Base-by-base conservation (phyloP, 768 basidiomycete species). In the Psilocybe sp. region DNA sequence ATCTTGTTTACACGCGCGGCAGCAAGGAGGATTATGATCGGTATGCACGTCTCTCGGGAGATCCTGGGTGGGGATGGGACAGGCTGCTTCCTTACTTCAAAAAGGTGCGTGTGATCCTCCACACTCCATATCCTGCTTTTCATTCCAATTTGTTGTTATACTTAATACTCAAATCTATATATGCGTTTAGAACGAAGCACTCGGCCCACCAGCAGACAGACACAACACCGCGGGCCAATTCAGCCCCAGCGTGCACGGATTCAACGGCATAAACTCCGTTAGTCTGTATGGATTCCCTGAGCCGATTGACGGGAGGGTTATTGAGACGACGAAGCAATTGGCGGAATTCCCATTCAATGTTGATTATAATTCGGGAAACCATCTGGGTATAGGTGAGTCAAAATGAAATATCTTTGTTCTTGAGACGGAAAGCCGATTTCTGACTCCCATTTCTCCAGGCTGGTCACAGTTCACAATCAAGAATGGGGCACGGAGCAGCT, bases 11-110 rank as follows among this genome's bases (percentile, higher is more conserved):
- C 39, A 69, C 64, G 2, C 60, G 67, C 1, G 70, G 70, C 3
- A 57, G 65, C 4, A 45, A 46, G 6, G 61, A 65, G n/a, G 81
- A 82, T 52, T 84, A 73, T 47, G 77, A 84, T 52, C 73, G 78
- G 49, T 80, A 73, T 62, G 79, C 77, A 0, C 38, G 58, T 3
- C 60, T 75, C 32, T 65, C 69, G 13, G 79, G 74, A 5, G 77
- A 81, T 32, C 49, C 65, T 1, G 69, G 69, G 3, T 84, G 82
- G 82, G 54, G 54, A 0, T 69, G 66, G 64, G 52, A 47, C 1
- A 55, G 49, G 5, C 44, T 72, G 11, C 50, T 57, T 14, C 57
- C 59, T 13, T 65, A 62, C 40, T 49, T 65, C 23, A 34, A 40
- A 12, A 66, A 59, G 55, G 66, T 64, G 39, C 28, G 40, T 7